A percentile compares a stretch with the other conserved stretches of the same genome.
phyloP scores from a whole-genome alignment of 2,329 filamentous ascomycete species.

The Colletotrichum eremochloae region DNA sequence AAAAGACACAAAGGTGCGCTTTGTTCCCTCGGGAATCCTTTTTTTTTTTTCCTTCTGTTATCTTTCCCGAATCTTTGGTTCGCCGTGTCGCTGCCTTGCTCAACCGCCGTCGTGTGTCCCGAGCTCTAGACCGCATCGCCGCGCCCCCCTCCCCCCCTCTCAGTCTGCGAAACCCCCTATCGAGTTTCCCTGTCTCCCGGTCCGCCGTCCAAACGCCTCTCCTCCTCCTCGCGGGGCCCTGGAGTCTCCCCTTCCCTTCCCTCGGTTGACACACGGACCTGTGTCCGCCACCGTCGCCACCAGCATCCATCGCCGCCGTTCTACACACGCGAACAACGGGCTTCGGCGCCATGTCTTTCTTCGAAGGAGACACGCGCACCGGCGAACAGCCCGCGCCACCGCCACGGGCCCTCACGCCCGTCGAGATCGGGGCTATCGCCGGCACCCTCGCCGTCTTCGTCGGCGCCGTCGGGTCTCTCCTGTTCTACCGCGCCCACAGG shows the following conservation, averaged over 20 bases:
- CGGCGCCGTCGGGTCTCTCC: slow-evolving; percentile 44
- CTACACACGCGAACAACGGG: neutral
- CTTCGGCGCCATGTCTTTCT: slow-evolving; percentile 38
- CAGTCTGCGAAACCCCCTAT: neutral
- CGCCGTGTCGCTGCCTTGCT: neutral
- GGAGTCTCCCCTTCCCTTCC: neutral
- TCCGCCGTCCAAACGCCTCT: slow-evolving; percentile 12
- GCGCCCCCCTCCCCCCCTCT: no score
- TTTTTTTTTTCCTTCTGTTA: neutral
- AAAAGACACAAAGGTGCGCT: neutral
- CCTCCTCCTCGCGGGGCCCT: neutral
- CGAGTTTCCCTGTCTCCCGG: neutral
- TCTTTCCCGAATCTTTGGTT: neutral
- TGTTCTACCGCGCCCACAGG: slow-evolving; percentile 44
- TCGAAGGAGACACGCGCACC: slow-evolving; percentile 37
- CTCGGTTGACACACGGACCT: neutral
- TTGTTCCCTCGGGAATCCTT: neutral
- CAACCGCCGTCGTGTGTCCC: neutral
- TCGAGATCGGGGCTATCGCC: slow-evolving; percentile 49
- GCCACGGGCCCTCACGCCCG: slow-evolving; percentile 43
- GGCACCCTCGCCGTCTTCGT: slow-evolving; percentile 45
- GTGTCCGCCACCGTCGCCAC: neutral
- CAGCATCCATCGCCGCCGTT: neutral
- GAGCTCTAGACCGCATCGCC: neutral
- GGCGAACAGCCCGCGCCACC: slow-evolving; percentile 35